Evolutionary conservation across 2,329 filamentous ascomycete genomes (phyloP).

Genomic region (Fusarium luffae): DNA sequence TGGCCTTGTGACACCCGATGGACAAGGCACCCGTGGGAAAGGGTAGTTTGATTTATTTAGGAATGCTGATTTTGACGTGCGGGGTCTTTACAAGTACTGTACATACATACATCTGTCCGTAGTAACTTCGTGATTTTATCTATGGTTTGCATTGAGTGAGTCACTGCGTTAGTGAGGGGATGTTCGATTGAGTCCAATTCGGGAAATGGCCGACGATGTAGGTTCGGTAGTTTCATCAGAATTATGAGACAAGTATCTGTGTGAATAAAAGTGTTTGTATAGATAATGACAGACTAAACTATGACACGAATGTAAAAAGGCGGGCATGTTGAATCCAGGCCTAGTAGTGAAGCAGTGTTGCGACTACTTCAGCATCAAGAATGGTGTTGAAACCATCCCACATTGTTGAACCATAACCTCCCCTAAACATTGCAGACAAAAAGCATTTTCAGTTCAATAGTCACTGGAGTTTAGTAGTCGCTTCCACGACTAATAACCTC

Average conservation of each 20-base stretch:
- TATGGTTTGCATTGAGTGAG: background rate
- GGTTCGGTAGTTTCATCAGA: background rate
- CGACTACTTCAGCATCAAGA: background rate
- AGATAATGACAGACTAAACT: slow-evolving; percentile 9
- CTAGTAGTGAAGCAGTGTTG: slow-evolving; percentile 22
- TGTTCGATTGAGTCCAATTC: background rate
- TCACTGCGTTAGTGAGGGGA: slow-evolving; percentile 2
- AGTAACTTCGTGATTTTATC: accelerated
- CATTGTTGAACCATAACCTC: slow-evolving; percentile 21
- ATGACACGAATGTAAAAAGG: slow-evolving; percentile 25
- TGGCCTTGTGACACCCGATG: slow-evolving; percentile 27
- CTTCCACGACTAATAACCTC: slow-evolving; percentile 64
- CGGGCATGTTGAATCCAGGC: slow-evolving; percentile 28
- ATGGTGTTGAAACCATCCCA: slow-evolving; percentile 18
- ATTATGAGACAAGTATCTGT: no score
- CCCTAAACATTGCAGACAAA: background rate
- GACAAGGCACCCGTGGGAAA: slow-evolving; percentile 28
- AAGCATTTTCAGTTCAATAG: slow-evolving; percentile 51
- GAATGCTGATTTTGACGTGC: background rate
- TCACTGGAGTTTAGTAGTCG: slow-evolving; percentile 61
- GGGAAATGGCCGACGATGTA: background rate
- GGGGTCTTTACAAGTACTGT: background rate
- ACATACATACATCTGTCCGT: background rate
- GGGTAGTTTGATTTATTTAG: background rate
- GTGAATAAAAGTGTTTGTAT: background rate